Evolutionary conservation across 768 basidiomycete genomes (phyloP), one percentile per base, ranked within the genome.

Genomic region (Sistotremastrum niveocremeum): DNA sequence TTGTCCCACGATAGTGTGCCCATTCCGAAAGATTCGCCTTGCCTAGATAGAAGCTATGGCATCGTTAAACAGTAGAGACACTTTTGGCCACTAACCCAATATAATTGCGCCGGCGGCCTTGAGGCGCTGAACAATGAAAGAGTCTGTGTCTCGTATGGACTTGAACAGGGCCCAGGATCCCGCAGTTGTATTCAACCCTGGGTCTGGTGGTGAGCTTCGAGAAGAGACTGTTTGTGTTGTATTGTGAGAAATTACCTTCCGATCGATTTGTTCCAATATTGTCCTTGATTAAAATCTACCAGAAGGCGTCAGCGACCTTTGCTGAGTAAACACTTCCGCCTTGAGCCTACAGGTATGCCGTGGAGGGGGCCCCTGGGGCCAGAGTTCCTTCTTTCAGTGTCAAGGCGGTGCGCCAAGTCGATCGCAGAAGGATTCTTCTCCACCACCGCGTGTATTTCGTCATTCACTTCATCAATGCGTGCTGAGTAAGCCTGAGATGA

Each of bases 291-390:
- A 51, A 37, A 30, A 51, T 20, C 74, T 66, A 37, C 73, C 65
- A 34, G 66, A 64, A 6, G 74, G 71, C 42, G 49, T 60, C 5
- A 10, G 48, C 43, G 62, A 62, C 37, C 73, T 60, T 49, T 70
- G 76, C 1, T 46, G 39, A 42, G 78, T 78, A 20, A 77, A 58
- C 0, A 57, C 63, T 2, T 68, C 73, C 8, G 80, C 80, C 51
- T 71, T 20, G 20, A 20, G 66, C 9, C 45, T 52, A 20, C 11
- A 4, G 49, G 49, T 32, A 51, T 50, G 6, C 50, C 50, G 37
- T 51, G 50, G 9, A 51, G 28, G 12, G 35, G 39, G 8, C 50
- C 47, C 29, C 50, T 38, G 11, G 38, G 32, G 11, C 41, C 41
- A 20, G 28, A 31, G 4, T 20, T 28, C 31, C 34, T 36, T 5